phyloP scores from a whole-genome alignment of 305 asterid genomes.

The Solanum hybrid region DNA sequence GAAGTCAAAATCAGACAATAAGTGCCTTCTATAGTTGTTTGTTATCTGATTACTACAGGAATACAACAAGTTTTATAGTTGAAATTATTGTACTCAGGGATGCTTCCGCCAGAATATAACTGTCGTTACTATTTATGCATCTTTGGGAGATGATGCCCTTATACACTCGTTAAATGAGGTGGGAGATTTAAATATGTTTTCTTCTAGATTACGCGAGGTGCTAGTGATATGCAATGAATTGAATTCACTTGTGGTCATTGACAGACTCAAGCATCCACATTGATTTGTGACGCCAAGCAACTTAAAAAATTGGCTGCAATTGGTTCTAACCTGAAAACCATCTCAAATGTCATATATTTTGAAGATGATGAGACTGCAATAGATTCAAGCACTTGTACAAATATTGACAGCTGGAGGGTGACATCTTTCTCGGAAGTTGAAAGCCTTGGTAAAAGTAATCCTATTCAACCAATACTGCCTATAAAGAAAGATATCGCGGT shows the following conservation, averaged over 20 bases:
- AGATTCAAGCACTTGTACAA: slow-evolving; percentile 26
- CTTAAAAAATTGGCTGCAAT: slow-evolving; percentile 57
- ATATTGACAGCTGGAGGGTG: slow-evolving; percentile 36
- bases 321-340: slow-evolving; percentile 46
- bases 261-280: slow-evolving; percentile 83
- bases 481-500: slow-evolving; percentile 72
- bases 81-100: slow-evolving; percentile 41
- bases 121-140: slow-evolving; percentile 82
- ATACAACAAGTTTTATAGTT: background rate
- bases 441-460: slow-evolving; percentile 47
- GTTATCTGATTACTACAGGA: background rate
- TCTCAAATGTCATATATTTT: slow-evolving; percentile 48
- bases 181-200: background rate
- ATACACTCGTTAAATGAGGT: slow-evolving; percentile 89
- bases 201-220: background rate
- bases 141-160: slow-evolving; percentile 88
- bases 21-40: background rate
- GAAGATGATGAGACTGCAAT: slow-evolving; percentile 46
- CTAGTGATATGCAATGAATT: background rate
- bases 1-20: background rate
- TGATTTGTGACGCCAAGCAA: slow-evolving; percentile 75
- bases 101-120: slow-evolving; percentile 81
- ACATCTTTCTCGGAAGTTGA: slow-evolving; percentile 63
- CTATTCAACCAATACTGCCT: slow-evolving; percentile 46
- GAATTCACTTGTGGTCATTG: background rate